A percentile compares a stretch with the other conserved stretches of the same genome.
These are phyloP conservation scores for Umbellularia californica DNA, from an alignment of 164 flowering plant species.

Conservation along the genomic window DNA sequence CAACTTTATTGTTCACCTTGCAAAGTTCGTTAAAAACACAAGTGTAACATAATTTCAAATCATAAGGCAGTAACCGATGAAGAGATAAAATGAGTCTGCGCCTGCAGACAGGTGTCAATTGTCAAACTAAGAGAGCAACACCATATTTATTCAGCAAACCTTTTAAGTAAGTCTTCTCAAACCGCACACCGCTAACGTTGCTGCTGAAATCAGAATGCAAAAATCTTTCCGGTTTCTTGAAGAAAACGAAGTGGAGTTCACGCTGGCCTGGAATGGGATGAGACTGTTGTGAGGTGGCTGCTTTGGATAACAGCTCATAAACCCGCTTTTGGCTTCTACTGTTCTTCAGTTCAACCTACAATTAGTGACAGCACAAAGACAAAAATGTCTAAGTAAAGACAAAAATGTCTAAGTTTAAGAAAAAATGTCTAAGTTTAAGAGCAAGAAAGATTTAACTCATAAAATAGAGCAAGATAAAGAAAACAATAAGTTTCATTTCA, in stretches of 20 bases:
- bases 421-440: background rate
- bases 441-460: background rate
- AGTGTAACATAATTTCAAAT: too few relatives aligned
- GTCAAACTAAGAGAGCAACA: background rate
- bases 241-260: conserved; percentile 89
- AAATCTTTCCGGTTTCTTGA: conserved; percentile 67
- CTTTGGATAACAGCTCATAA: conserved; percentile 80
- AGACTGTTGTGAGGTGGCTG: conserved; percentile 41
- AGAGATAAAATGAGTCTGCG: background rate
- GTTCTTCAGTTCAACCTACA: conserved; percentile 85
- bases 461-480: background rate
- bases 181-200: conserved; percentile 52
- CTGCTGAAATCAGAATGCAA: conserved; percentile 43
- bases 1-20: background rate
- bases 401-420: background rate
- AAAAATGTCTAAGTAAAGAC: background rate
- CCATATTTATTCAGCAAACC: conserved; percentile 30
- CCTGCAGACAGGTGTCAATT: background rate
- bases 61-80: background rate
- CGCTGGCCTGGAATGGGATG: conserved; percentile 44
- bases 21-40: background rate
- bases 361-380: conserved; percentile 18
- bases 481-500: too few relatives aligned
- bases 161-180: conserved; percentile 80
- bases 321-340: conserved; percentile 70